phyloP scores from a whole-genome alignment of 495 filamentous ascomycete genomes.

The Thermochaetoides thermophila region DNA sequence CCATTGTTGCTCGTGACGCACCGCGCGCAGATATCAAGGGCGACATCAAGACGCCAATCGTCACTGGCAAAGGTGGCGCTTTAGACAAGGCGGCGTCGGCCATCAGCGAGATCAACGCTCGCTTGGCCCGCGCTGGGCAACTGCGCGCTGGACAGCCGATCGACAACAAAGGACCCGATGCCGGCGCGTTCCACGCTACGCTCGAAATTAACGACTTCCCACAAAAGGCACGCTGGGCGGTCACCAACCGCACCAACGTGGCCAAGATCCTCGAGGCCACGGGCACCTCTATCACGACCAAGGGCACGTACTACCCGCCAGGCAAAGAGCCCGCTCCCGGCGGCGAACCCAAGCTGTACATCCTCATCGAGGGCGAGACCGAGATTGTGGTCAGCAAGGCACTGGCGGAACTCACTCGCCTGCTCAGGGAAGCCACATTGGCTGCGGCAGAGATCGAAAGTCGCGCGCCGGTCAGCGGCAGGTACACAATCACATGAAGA shows the following conservation, averaged over 20 bases:
- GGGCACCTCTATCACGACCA: slow-evolving; percentile 92
- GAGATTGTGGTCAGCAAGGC: slow-evolving; percentile 83
- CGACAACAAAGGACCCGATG: slow-evolving; percentile 97
- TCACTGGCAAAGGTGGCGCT: slow-evolving; percentile 44
- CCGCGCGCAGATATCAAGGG: slow-evolving; percentile 22
- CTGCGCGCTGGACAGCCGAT: slow-evolving; percentile 86
- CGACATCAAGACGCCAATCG: background rate
- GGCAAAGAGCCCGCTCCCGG: slow-evolving; percentile 66
- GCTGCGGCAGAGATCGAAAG: slow-evolving; percentile 77
- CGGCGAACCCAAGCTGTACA: slow-evolving; percentile 82
- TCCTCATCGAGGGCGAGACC: slow-evolving; percentile 93
- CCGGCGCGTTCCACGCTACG: slow-evolving; percentile 91
- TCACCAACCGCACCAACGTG: slow-evolving; percentile 97
- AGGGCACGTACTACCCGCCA: slow-evolving; percentile 73
- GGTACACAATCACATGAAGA: slow-evolving; percentile 72
- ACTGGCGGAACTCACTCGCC: slow-evolving; percentile 75
- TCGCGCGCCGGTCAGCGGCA: slow-evolving; percentile 62
- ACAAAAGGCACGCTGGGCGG: slow-evolving; percentile 96
- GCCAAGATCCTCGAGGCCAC: slow-evolving; percentile 94
- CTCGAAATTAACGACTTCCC: slow-evolving; percentile 99
- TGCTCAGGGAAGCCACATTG: slow-evolving; percentile 84
- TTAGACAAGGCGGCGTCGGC: slow-evolving; percentile 75
- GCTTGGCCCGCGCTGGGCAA: slow-evolving; percentile 71
- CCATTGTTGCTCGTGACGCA: slow-evolving; percentile 37
- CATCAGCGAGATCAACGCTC: slow-evolving; percentile 72